These are phyloP conservation scores for Suillus variegatus DNA, from an alignment of 768 basidiomycete species.

Conservation along the genomic window DNA sequence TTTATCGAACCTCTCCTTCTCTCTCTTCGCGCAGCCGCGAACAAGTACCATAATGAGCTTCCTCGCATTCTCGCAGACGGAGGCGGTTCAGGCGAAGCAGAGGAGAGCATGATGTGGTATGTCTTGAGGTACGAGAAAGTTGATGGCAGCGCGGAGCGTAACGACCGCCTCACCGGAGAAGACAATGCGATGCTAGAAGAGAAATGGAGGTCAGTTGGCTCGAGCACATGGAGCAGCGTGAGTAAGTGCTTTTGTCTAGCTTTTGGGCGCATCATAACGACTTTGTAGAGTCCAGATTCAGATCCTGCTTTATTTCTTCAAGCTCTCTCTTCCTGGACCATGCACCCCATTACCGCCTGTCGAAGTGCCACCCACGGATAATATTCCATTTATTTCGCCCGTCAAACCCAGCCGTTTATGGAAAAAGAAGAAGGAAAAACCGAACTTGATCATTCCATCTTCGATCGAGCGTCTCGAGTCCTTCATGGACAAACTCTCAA, in stretches of 20 bases:
- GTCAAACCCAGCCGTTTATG: conserved; percentile 7
- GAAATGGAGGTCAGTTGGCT: conserved; percentile 59
- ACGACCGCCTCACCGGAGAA: conserved; percentile 20
- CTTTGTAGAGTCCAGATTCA: conserved; percentile 68
- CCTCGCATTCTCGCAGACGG: no score
- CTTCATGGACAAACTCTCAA: conserved; percentile 78
- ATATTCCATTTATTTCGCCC: conserved; percentile 13
- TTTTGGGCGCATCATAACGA: neutral
- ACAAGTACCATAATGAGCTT: no score
- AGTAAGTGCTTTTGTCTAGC: conserved; percentile 41
- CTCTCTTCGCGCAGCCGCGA: conserved; percentile 17
- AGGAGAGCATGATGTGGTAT: conserved; percentile 46
- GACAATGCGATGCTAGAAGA: conserved; percentile 43
- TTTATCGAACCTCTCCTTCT: no score
- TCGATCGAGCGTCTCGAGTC: conserved; percentile 60
- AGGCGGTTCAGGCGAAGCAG: conserved; percentile 20
- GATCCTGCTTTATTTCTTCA: conserved; percentile 67
- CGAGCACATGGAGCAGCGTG: conserved; percentile 66
- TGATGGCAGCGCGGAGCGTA: conserved; percentile 11
- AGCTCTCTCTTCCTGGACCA: conserved; percentile 57
- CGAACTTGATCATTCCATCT: conserved; percentile 23
- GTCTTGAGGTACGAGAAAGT: conserved; percentile 56
- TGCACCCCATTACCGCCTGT: conserved; percentile 30
- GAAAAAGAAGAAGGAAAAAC: conserved; percentile 24
- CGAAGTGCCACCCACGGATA: conserved; percentile 20